Percentiles rank a stretch among this genome's conserved stretches.
phyloP scores from a whole-genome alignment of 768 basidiomycete species.

The Candolleomyces eurysporus region DNA sequence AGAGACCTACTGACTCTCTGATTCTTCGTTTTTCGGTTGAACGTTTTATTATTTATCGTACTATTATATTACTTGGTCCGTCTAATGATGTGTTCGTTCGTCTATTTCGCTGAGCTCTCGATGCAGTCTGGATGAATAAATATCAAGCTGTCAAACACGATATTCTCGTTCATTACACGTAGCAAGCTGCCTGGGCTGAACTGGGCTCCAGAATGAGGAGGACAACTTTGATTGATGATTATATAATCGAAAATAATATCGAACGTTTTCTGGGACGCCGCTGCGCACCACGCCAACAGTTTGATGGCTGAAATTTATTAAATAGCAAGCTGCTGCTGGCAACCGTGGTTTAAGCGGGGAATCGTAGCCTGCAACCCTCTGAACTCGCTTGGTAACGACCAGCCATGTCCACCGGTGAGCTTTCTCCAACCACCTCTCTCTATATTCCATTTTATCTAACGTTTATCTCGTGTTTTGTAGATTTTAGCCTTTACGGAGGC shows the following conservation, averaged over 20 bases:
- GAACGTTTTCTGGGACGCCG: neutral
- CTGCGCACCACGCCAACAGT: neutral
- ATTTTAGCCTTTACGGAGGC: slow-evolving; percentile 81
- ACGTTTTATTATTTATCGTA: no score
- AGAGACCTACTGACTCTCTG: neutral
- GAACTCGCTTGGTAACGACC: no score
- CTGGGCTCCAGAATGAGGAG: neutral
- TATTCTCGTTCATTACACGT: neutral
- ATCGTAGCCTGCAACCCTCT: no score
- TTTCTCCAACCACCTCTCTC: neutral
- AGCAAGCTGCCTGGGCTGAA: neutral
- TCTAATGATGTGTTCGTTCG: no score
- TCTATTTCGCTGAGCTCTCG: neutral
- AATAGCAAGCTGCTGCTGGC: neutral
- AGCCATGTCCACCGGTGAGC: slow-evolving; percentile 1
- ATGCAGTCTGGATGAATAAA: neutral
- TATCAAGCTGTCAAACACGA: neutral
- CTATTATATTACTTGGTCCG: no score
- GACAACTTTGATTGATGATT: neutral
- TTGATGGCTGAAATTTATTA: neutral
- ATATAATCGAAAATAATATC: neutral
- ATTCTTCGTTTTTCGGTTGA: no score
- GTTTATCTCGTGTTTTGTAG: slow-evolving; percentile 29
- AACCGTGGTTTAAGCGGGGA: neutral
- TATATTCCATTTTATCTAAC: neutral